Evolutionary conservation across 192 early-diverging fungal genomes (phyloP), one percentile per base, ranked within the genome.

Genomic region (Pecoramyces ruminantium): DNA sequence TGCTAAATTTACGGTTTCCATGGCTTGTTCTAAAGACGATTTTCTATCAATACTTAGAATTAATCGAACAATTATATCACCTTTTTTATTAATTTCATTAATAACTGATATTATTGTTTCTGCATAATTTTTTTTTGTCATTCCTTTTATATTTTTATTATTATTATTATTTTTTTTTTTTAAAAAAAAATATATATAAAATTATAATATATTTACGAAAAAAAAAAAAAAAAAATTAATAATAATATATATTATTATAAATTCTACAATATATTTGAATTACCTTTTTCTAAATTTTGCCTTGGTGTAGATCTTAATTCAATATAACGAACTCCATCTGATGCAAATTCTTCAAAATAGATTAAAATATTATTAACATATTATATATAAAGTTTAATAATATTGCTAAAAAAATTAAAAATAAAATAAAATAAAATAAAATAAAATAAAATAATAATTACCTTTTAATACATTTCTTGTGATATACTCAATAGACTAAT

Each of bases 241-340:
- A n/a, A n/a, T n/a, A n/a, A n/a, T n/a, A n/a, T n/a, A 34, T 34
- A 11, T 11, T 34, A 34, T 34, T 34, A 34, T 34, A 6, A 34
- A 34, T 34, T 6, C 30, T 34, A 34, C 30, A n/a, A n/a, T 25
- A 67, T 21, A n/a, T 9, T 67, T 67, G n/a, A n/a, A 0, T 9
- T 88, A 17, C 87, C 88, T n/a, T 86, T 88, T 29, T 81, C 85
- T 14, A 79, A 39, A 38, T 84, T 84, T 34, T 78, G 80, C 30
- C 90, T 84, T 16, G 92, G 92, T 0, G 90, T 92, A 8, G 84
- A 85, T 51, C 92, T 79, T 15, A 92, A 83, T 83, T 92, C 90
- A 28, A 92, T 77, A 81, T 92, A 92, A 25, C 81, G 82, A 29
- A 89, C 51, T 1, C 51, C 51, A 9, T 67, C 51, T 1, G 21